Evolutionary conservation across 2,329 filamentous ascomycete genomes (phyloP), one percentile per base, ranked within the genome.

Genomic region (Calonectria leucothoes): DNA sequence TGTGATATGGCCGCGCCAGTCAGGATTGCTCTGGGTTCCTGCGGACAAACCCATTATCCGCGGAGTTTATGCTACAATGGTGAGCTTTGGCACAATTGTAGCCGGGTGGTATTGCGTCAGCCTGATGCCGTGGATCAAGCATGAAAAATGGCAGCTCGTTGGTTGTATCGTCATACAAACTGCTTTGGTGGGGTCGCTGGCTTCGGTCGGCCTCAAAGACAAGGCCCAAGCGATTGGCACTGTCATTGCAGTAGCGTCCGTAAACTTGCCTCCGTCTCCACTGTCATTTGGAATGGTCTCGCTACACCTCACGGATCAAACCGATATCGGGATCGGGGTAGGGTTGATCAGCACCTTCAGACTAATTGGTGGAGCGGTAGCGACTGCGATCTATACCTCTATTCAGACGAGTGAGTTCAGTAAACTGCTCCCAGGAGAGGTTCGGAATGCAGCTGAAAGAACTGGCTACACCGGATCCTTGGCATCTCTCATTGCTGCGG

Each of bases 341-440:
- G 83, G 83, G 8, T 75, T 84, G 10, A 79, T 80, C 25, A 79
- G 80, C 48, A 85, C 83, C 0, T 83, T 81, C 48, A 79, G 83
- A 10, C 77, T 84, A 2, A 79, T 85, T 29, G 81, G 81, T 20
- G 83, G 83, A 29, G 82, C 83, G 12, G 78, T 84, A 6, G 83
- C 83, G 15, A 83, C 80, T 1, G 82, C 82, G n/a, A 84, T 85
- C 67, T 85, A 82, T 77, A 83, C 81, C 2, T 79, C 80, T 14
- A 82, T 84, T 49, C 78, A 81, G 55, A 82, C 77, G 10, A 81
- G 77, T 64, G 73, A 79, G n/a, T 84, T 82, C 70, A 67, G 31
- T n/a, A 57, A 71, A 52, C 49, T 69, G 6, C 78, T 77, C 1
- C 76, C 78, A 1, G 63, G 57, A 6, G 49, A 73, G 1, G 69